Evolutionary conservation across 345 rosid species (phyloP).

Genomic region (Pseudoturritis turrita): DNA sequence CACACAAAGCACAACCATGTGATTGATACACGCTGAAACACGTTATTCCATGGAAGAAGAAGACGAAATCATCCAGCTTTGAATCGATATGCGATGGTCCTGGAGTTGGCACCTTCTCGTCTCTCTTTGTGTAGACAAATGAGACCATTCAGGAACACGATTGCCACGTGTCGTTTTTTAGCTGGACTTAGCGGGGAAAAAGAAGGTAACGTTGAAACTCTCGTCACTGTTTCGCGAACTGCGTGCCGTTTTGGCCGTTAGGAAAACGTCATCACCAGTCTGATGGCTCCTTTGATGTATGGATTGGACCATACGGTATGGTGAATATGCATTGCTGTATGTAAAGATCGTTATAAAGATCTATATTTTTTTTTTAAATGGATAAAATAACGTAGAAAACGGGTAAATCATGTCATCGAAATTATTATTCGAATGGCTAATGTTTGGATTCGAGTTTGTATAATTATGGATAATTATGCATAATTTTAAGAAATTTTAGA

Average conservation of each 20-base stretch:
- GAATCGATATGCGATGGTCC: conserved; percentile 8
- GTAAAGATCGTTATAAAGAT: too few relatives aligned
- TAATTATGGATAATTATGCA: too few relatives aligned
- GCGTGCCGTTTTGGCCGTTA: conserved; percentile 10
- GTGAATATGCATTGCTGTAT: too few relatives aligned
- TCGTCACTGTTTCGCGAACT: neutral
- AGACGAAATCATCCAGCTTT: conserved; percentile 17
- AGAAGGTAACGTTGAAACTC: conserved; percentile 19
- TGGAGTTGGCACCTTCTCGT: neutral
- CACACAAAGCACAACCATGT: conserved; percentile 20
- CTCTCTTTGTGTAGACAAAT: neutral
- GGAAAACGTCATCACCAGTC: too few relatives aligned
- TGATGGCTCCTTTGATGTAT: too few relatives aligned
- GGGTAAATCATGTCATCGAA: too few relatives aligned
- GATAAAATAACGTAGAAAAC: too few relatives aligned
- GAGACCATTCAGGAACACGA: conserved; percentile 20
- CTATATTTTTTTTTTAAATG: too few relatives aligned
- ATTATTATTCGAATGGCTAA: too few relatives aligned
- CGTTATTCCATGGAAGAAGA: conserved; percentile 22
- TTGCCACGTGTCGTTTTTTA: conserved; percentile 26
- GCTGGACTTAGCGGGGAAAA: conserved; percentile 15
- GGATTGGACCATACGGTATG: too few relatives aligned
- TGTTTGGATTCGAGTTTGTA: too few relatives aligned
- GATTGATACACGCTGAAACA: conserved; percentile 3
- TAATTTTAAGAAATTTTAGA: too few relatives aligned